These are phyloP conservation scores for Neospora caninum DNA, from an alignment of 169 alveolate species.

Conservation along the genomic window DNA sequence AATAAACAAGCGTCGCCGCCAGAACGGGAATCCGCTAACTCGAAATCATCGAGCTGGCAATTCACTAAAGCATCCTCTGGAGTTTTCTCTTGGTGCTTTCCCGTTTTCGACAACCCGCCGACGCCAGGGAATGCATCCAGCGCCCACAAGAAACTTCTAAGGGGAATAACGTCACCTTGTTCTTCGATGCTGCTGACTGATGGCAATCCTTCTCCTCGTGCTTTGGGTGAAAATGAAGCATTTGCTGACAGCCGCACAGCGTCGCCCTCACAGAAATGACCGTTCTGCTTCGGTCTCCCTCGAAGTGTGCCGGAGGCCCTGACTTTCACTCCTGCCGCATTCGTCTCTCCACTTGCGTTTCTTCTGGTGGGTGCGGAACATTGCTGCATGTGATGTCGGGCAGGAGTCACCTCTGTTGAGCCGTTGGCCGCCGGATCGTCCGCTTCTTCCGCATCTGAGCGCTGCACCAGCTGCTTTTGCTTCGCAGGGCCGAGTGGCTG, in stretches of 20 bases:
- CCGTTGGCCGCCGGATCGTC: too few species aligned
- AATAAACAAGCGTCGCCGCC: conserved; percentile 63
- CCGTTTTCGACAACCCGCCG: neutral
- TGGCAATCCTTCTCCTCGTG: neutral
- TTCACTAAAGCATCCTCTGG: neutral
- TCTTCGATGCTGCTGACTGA: neutral
- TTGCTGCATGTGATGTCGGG: too few species aligned
- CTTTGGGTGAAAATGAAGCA: neutral
- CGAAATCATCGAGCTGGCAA: conserved; percentile 16
- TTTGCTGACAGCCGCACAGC: neutral
- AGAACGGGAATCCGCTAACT: conserved; percentile 6
- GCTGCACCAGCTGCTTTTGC: too few species aligned
- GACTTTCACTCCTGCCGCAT: too few species aligned
- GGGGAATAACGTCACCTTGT: neutral
- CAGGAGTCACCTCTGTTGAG: too few species aligned
- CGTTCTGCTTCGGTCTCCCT: too few species aligned
- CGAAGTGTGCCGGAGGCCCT: too few species aligned
- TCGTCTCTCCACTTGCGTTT: too few species aligned
- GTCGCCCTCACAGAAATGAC: too few species aligned
- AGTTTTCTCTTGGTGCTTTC: neutral
- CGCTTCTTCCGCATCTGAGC: too few species aligned
- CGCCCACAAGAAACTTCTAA: neutral
- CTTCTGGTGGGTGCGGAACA: too few species aligned
- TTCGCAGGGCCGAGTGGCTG: too few species aligned
- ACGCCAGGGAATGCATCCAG: neutral